A percentile compares a stretch with the other conserved stretches of the same genome.
Conservation (phyloP, 179 eudicot species). For the Vitellaria paradoxa region DNA sequence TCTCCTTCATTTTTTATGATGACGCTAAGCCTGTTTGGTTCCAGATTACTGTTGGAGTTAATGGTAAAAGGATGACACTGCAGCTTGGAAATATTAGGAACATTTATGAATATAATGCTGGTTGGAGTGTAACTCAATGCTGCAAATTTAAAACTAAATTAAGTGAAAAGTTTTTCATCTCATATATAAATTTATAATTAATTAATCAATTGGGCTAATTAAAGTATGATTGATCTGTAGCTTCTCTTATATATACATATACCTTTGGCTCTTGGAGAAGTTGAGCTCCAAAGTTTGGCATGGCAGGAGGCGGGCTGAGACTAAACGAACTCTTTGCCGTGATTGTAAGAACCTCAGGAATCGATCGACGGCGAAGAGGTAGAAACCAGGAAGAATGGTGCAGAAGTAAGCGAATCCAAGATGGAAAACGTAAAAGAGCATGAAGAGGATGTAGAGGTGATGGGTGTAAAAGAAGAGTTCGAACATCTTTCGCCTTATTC, state of each 20-base stretch:
- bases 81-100: slow-evolving; percentile 57
- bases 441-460: slow-evolving; percentile 55
- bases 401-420: slow-evolving; percentile 49
- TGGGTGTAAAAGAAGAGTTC: slow-evolving; percentile 32
- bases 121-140: slow-evolving; percentile 44
- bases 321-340: slow-evolving; percentile 33
- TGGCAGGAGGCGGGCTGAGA: slow-evolving; percentile 65
- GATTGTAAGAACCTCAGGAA: slow-evolving; percentile 70
- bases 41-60: slow-evolving; percentile 50
- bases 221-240: background rate
- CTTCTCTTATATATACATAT: background rate
- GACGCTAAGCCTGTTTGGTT: slow-evolving; percentile 50
- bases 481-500: slow-evolving; percentile 48
- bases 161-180: too few relatives aligned
- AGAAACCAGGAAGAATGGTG: slow-evolving; percentile 67
- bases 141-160: background rate
- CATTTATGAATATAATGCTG: slow-evolving; percentile 59
- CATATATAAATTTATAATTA: background rate
- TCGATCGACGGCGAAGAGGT: slow-evolving; percentile 71
- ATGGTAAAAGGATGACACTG: slow-evolving; percentile 85
- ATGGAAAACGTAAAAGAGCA: slow-evolving; percentile 68
- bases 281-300: slow-evolving; percentile 62
- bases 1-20: slow-evolving; percentile 54
- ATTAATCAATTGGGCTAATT: background rate
- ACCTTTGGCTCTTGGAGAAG: slow-evolving; percentile 64